phyloP scores from a whole-genome alignment of 768 basidiomycete species.

The Paxillus involutus region DNA sequence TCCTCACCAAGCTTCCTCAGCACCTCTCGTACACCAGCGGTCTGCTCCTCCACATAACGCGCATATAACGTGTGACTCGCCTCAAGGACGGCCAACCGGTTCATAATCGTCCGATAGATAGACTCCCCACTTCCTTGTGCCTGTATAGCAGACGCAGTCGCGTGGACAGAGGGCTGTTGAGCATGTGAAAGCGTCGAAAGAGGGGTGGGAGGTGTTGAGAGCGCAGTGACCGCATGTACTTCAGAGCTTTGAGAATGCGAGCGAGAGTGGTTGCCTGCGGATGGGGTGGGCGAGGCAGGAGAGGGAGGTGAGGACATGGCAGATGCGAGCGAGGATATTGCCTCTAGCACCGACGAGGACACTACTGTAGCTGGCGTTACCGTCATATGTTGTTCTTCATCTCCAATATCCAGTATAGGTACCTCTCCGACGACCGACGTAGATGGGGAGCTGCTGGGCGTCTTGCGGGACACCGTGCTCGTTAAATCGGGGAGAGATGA shows the following conservation, averaged over 20 bases:
- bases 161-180: conserved; percentile 6
- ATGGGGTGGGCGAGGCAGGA: neutral
- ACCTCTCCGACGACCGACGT: neutral
- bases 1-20: conserved; percentile 76
- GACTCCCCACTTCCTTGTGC: conserved; percentile 63
- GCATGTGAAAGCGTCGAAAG: neutral
- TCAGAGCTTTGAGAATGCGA: conserved; percentile 8
- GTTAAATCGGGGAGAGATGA: neutral
- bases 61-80: conserved; percentile 83
- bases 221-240: neutral
- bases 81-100: conserved; percentile 82
- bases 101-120: conserved; percentile 96
- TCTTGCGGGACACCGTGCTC: neutral
- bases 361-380: neutral
- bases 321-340: conserved; percentile 18
- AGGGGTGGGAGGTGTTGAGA: conserved; percentile 10
- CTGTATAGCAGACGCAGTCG: conserved; percentile 6
- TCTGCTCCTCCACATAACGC: conserved; percentile 89
- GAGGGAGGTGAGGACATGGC: neutral
- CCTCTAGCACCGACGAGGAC: conserved; percentile 17
- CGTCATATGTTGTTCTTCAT: neutral
- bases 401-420: neutral
- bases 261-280: conserved; percentile 3
- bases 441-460: neutral
- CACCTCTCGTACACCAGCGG: conserved; percentile 68